Evolutionary conservation across 169 alveolate genomes (phyloP).

Genomic region (Plasmodium coatneyi): DNA sequence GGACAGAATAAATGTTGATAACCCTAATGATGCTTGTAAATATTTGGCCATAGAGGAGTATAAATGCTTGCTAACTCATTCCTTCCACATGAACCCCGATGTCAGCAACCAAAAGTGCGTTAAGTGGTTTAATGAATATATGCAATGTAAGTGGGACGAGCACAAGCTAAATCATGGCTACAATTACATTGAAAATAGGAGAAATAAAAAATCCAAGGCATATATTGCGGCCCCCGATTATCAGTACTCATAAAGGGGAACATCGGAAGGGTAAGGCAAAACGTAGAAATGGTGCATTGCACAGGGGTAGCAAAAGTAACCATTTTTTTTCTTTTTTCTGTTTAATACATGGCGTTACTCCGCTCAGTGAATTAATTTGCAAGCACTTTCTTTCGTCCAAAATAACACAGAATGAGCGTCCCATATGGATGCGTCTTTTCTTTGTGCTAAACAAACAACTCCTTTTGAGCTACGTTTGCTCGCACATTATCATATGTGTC

Average conservation of each 20-base stretch:
- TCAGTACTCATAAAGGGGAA: slow-evolving; percentile 84
- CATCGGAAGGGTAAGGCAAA: neutral
- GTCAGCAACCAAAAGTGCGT: slow-evolving; percentile 88
- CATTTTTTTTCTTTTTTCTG: neutral
- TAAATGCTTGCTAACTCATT: slow-evolving; percentile 82
- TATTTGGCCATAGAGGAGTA: slow-evolving; percentile 85
- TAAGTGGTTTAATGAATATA: slow-evolving; percentile 90
- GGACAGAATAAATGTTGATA: slow-evolving; percentile 82
- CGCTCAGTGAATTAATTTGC: neutral
- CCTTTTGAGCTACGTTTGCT: neutral
- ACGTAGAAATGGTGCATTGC: neutral
- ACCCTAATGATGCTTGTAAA: slow-evolving; percentile 88
- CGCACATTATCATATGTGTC: neutral
- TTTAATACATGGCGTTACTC: neutral
- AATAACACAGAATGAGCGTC: neutral
- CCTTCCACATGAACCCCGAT: slow-evolving; percentile 80
- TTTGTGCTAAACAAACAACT: neutral
- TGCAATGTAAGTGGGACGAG: slow-evolving; percentile 92
- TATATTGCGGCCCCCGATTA: slow-evolving; percentile 90
- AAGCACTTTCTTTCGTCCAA: neutral
- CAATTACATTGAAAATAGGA: slow-evolving; percentile 84
- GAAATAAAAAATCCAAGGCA: slow-evolving; percentile 88
- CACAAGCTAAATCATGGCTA: slow-evolving; percentile 88
- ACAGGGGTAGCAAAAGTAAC: neutral
- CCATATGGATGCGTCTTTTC: neutral